These are phyloP conservation scores for Rhodosporidiobolus odoratus DNA, from an alignment of 768 basidiomycete species.

Conservation along the genomic window DNA sequence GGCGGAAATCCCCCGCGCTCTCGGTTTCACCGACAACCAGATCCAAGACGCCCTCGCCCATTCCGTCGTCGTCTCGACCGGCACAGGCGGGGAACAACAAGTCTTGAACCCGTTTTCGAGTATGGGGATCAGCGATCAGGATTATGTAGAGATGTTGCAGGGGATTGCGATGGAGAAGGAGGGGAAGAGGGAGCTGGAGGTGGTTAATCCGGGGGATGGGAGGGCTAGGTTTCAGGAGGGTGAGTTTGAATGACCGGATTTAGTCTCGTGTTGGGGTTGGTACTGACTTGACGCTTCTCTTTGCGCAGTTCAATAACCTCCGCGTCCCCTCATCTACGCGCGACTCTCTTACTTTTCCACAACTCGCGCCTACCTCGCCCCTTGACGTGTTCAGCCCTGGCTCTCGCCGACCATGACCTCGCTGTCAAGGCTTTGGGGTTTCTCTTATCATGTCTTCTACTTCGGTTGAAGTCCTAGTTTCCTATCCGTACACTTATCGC, in stretches of 20 bases:
- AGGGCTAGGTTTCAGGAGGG: conserved; percentile 51
- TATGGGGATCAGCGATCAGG: conserved; percentile 82
- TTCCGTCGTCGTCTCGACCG: conserved; percentile 16
- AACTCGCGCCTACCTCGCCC: background rate
- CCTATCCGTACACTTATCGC: too few species aligned
- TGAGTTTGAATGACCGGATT: too few species aligned
- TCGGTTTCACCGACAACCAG: conserved; percentile 57
- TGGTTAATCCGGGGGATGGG: conserved; percentile 41
- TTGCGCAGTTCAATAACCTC: background rate
- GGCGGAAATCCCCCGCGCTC: conserved; percentile 59
- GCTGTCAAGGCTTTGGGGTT: too few species aligned
- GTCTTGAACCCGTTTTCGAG: conserved; percentile 71
- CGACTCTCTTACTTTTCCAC: background rate
- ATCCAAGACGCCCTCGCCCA: conserved; percentile 45
- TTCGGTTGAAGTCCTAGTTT: too few species aligned
- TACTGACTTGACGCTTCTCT: too few species aligned
- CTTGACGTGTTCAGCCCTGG: too few species aligned
- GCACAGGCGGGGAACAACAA: conserved; percentile 9
- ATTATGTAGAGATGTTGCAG: conserved; percentile 72
- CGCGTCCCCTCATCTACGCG: too few species aligned
- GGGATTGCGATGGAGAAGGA: conserved; percentile 56
- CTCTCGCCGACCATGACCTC: too few species aligned
- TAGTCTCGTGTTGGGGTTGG: background rate
- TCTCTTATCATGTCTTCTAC: too few species aligned
- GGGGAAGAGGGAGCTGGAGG: conserved; percentile 42